phyloP scores from a whole-genome alignment of 371 early-diverging fungal species.

The Mucor circinelloides region DNA sequence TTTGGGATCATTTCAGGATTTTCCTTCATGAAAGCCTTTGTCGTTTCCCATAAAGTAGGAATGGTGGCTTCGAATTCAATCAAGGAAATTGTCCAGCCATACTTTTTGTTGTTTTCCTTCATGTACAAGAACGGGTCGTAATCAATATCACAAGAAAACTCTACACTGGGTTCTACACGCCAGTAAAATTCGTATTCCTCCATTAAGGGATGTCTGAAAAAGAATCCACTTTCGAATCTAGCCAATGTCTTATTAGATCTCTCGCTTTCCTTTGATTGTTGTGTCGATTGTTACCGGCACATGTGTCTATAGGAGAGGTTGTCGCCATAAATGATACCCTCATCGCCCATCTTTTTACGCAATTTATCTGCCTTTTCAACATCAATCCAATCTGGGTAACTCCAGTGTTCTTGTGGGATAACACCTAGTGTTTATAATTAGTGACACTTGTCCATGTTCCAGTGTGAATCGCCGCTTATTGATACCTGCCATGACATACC shows the following conservation, averaged over 20 bases:
- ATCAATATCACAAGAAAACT: conserved; percentile 84
- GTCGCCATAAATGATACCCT: conserved; percentile 83
- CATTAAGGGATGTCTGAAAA: conserved; percentile 80
- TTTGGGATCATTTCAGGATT: conserved; percentile 48
- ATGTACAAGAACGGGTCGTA: conserved; percentile 92
- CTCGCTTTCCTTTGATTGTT: background rate
- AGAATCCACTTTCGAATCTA: conserved; percentile 87
- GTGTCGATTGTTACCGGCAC: conserved; percentile 89
- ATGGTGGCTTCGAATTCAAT: conserved; percentile 81
- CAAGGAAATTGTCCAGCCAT: conserved; percentile 79
- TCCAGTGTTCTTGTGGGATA: conserved; percentile 80
- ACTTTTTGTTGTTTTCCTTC: conserved; percentile 81
- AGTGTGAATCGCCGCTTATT: background rate
- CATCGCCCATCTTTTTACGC: conserved; percentile 61
- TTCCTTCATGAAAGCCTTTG: conserved; percentile 54
- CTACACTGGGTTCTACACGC: conserved; percentile 93
- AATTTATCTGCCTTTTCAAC: conserved; percentile 58
- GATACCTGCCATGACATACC: conserved; percentile 16
- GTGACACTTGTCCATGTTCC: background rate
- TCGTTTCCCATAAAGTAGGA: conserved; percentile 75
- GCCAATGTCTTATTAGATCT: background rate
- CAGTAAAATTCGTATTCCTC: conserved; percentile 89
- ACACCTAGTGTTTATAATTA: conserved; percentile 43
- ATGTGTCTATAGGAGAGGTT: conserved; percentile 88
- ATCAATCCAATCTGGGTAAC: conserved; percentile 83